Percentiles rank a stretch among this genome's conserved stretches.
Conservation (phyloP, 768 basidiomycete genomes). For the Lactarius pseudohatsudake region DNA sequence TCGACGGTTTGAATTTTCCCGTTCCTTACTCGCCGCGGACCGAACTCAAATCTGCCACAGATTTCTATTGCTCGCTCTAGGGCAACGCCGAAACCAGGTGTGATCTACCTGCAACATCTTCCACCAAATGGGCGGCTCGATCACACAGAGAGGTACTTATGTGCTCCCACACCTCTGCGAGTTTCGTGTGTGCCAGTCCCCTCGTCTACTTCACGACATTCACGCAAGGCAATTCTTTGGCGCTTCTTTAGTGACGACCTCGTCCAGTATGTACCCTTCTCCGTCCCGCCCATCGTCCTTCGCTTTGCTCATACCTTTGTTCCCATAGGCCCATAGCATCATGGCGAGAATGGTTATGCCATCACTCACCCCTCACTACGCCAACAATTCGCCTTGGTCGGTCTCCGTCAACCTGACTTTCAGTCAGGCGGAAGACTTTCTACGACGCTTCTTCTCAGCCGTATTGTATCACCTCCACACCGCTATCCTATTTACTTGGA, state of each 20-base stretch:
- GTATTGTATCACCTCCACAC: constrained; percentile 29
- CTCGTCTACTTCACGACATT: constrained; percentile 10
- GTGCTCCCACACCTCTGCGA: constrained; percentile 17
- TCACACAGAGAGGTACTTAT: constrained; percentile 24
- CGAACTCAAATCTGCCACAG: constrained; percentile 21
- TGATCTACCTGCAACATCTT: constrained; percentile 22
- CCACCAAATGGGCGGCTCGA: constrained; percentile 26
- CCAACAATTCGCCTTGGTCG: constrained; percentile 24
- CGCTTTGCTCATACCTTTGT: constrained; percentile 4
- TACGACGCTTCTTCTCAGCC: constrained; percentile 16
- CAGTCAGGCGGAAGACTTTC: constrained; percentile 12
- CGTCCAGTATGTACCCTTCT: constrained; percentile 12
- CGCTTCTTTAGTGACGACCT: constrained; percentile 1
- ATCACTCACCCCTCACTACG: constrained; percentile 25
- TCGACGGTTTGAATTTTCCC: constrained; percentile 16
- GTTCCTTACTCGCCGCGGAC: constrained; percentile 20
- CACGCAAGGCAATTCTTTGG: constrained; percentile 4
- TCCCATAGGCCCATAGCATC: background rate
- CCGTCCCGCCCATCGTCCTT: background rate
- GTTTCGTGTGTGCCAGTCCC: constrained; percentile 20
- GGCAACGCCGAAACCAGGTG: constrained; percentile 24
- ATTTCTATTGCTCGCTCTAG: constrained; percentile 5
- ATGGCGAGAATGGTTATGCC: constrained; percentile 28
- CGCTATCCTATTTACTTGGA: constrained; percentile 34
- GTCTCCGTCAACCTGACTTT: constrained; percentile 24